Conservation (phyloP, 2,329 filamentous ascomycete species). For the Parastagonospora avenae region DNA sequence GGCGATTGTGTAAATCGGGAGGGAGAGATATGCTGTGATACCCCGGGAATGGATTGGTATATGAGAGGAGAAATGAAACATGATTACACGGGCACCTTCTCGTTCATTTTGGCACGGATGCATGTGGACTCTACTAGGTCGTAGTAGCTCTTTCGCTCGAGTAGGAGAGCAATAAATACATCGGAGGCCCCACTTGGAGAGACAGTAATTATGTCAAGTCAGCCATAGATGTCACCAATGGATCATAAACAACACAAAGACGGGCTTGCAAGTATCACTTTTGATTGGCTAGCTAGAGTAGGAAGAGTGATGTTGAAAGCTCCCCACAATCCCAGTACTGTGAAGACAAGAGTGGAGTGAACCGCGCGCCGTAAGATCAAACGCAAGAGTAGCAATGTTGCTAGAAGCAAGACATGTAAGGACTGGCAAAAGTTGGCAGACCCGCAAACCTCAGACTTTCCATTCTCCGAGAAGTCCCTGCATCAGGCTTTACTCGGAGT, state of each 20-base stretch:
- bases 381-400: conserved; percentile 11
- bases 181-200: too few species aligned
- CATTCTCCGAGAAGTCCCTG: neutral
- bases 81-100: too few species aligned
- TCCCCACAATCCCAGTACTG: neutral
- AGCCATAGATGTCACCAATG: too few species aligned
- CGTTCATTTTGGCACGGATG: too few species aligned
- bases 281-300: conserved; percentile 21
- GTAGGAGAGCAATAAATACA: too few species aligned
- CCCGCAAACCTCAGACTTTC: neutral
- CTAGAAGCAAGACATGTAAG: conserved; percentile 6
- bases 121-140: too few species aligned
- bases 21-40: neutral
- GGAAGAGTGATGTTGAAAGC: conserved; percentile 13
- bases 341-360: conserved; percentile 26
- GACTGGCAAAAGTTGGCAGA: conserved; percentile 12
- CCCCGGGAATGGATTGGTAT: neutral
- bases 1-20: conserved; percentile 25
- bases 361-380: conserved; percentile 23
- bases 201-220: too few species aligned
- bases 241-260: too few species aligned
- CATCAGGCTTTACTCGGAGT: conserved; percentile 28
- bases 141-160: too few species aligned
- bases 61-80: neutral
- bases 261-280: conserved; percentile 7